Evolutionary conservation across 441 rosid genomes (phyloP), one percentile per base, ranked within the genome.

Genomic region (Pelargonium myrrhifolium): DNA sequence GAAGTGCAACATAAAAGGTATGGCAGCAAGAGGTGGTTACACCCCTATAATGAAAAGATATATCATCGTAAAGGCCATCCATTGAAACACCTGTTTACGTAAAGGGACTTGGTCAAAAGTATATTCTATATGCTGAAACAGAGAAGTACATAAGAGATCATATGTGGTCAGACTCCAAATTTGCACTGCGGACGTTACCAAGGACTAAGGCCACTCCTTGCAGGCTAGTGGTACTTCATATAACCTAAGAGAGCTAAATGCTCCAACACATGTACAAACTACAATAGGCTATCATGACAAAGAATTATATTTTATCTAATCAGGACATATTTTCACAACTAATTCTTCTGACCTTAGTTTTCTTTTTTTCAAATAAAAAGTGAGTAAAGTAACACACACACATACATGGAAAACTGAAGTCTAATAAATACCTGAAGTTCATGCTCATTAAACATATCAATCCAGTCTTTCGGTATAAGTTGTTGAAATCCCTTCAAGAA

Each of bases 391-490:
- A 14, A 18, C 20, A 18, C 59, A 43, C 10, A 43, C 4, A 47
- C n/a, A n/a, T 47, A 15, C 55, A 47, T 47, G 55, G 40, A 37
- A 37, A 37, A 37, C 40, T 37, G 40, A 37, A 37, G 40, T 56
- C 10, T 15, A 26, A 59, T 24, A 26, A 59, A 49, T 77, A 94
- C 99, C 99, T 92, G 97, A 76, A 92, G 86, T 81, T 94, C 99
- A 79, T 94, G 97, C 78, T 94, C 99, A 66, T 94, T 88, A 70
- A 94, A 92, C 99, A 94, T 92, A 72, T 87, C 96, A 64, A 94
- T 89, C 97, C 98, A 94, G 68, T 86, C 94, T 82, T 81, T 94
- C 72, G 85, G 91, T 72, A 92, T 85, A 76, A 94, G 98, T 83
- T 88, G 98, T 84, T 94, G 90, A 86, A 94, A 89, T 39, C 99